Base-by-base conservation (phyloP, 257 asterid species). In the Salvia rosmarinus region DNA sequence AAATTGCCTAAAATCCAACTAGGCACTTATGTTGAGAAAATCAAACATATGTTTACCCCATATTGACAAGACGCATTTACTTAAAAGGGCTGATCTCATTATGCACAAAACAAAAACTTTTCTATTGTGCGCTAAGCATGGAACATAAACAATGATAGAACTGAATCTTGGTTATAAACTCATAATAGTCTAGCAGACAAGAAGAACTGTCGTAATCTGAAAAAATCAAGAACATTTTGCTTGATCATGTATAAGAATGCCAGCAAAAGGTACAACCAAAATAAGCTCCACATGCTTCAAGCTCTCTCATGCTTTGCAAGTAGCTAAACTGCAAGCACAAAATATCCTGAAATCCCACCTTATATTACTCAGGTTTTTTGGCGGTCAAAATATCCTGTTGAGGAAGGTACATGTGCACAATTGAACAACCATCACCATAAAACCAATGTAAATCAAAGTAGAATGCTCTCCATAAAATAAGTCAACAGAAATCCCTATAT, bases 331-430 rank as follows among this genome's bases (percentile, higher is more conserved):
- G 63, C 76, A 61, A 71, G 42, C 4, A n/a, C n/a, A n/a, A n/a
- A n/a, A n/a, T n/a, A n/a, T n/a, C n/a, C n/a, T n/a, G n/a, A n/a
- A n/a, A n/a, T n/a, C 11, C 12, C 55, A 14, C 21, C 19, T 19
- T 62, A 62, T 34, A 20, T 8, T 30, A 21, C 70, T 23, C 17
- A 35, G 47, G n/a, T 30, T 52, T 43, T 21, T n/a, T n/a, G n/a
- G 55, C 72, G 68, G 67, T 70, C 43, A 54, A 43, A 65, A 47
- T 23, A 56, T 52, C 57, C 54, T 21, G 63, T 51, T 35, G n/a
- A 56, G 46, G 47, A 35, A 37, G 17, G 55, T 16, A 39, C 74
- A 23, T 11, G 63, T 17, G 47, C 47, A n/a, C n/a, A n/a, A n/a
- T n/a, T n/a, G n/a, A n/a, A n/a, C n/a, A n/a, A 59, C 44, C 57